phyloP scores from a whole-genome alignment of 2,329 filamentous ascomycete genomes.

The Coniochaeta prunicola region DNA sequence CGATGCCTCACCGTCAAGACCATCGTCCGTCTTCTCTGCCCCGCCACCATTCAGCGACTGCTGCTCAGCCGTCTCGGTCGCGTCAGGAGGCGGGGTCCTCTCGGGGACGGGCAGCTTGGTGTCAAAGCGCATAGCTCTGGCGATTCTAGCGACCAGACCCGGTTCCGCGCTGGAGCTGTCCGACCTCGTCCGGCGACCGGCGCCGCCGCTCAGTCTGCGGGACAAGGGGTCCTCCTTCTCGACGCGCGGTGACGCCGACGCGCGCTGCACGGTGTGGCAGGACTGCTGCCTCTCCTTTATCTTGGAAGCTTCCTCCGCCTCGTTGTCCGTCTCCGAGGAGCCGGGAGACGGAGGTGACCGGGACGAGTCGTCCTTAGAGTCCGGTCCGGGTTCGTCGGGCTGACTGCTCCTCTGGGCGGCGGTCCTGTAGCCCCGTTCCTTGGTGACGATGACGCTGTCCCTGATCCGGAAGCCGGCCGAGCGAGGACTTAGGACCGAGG shows the following conservation, averaged over 20 bases:
- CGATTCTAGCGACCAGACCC: neutral
- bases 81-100: neutral
- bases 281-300: neutral
- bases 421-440: constrained; percentile 10
- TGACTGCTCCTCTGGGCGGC: neutral
- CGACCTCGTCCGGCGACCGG: neutral
- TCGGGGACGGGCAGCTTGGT: neutral
- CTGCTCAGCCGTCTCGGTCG: neutral
- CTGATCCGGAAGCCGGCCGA: constrained; percentile 8
- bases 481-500: neutral
- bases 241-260: neutral
- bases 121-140: neutral
- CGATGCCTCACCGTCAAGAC: neutral
- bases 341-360: neutral
- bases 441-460: constrained; percentile 18
- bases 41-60: neutral
- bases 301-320: neutral
- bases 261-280: neutral
- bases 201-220: neutral
- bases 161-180: neutral
- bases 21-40: neutral
- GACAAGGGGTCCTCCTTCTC: neutral
- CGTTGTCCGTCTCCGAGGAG: neutral
- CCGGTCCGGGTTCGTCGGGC: neutral
- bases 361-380: neutral